phyloP scores from a whole-genome alignment of 805 yeast genomes.

The Candida schatavii region DNA sequence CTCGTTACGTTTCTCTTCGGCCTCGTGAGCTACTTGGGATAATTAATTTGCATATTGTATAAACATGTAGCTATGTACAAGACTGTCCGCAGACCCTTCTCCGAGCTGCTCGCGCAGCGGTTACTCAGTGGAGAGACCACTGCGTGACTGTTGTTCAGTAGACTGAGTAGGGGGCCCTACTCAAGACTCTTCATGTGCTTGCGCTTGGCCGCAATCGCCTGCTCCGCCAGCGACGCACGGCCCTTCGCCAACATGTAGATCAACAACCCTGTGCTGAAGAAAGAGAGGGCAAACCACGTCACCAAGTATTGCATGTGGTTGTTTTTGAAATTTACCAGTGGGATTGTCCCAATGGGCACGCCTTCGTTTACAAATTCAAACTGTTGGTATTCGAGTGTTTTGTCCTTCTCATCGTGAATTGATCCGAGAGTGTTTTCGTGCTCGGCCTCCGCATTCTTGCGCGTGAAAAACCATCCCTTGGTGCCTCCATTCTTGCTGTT shows the following conservation, averaged over 20 bases:
- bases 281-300: slow-evolving; percentile 91
- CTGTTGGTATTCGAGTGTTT: slow-evolving; percentile 39
- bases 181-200: slow-evolving; percentile 28
- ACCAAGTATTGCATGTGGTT: slow-evolving; percentile 89
- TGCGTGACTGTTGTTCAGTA: no score
- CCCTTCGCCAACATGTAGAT: slow-evolving; percentile 28
- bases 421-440: not conserved
- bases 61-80: no score
- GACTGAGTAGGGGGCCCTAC: no score
- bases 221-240: slow-evolving; percentile 35
- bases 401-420: slow-evolving; percentile 19
- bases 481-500: not conserved
- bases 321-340: slow-evolving; percentile 80
- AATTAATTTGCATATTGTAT: slow-evolving; percentile 5
- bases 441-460: slow-evolving; percentile 26
- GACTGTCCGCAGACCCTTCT: no score
- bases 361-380: slow-evolving; percentile 71
- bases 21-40: slow-evolving; percentile 21
- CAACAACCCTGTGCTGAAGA: slow-evolving; percentile 70
- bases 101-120: no score
- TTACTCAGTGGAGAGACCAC: no score
- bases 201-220: slow-evolving; percentile 38
- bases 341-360: slow-evolving; percentile 82
- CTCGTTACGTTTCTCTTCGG: slow-evolving; percentile 40
- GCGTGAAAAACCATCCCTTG: slow-evolving; percentile 3